Conservation (phyloP, 495 filamentous ascomycete species). For the Hypoxylon lenormandii region DNA sequence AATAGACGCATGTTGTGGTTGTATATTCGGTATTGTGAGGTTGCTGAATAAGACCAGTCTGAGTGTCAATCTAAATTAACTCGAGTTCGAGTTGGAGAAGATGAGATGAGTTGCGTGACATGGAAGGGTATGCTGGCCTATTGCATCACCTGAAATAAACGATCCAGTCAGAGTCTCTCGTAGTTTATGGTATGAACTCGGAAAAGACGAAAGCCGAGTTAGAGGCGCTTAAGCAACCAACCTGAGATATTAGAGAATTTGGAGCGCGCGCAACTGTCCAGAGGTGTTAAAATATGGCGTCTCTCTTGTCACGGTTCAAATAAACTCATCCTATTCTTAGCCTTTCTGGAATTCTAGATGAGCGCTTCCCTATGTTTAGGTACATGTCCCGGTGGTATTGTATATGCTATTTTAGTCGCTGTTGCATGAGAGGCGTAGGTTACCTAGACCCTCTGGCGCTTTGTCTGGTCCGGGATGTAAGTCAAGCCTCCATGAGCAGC, state of each 20-base stretch:
- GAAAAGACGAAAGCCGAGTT: constrained; percentile 20
- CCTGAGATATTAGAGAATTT: neutral
- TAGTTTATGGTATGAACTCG: constrained; percentile 12
- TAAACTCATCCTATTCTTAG: constrained; percentile 27
- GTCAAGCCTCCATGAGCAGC: too few relatives aligned
- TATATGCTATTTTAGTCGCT: neutral
- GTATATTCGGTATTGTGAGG: neutral
- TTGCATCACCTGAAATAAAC: constrained; percentile 31
- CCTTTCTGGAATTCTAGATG: neutral
- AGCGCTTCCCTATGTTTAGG: constrained; percentile 1
- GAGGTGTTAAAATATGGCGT: neutral
- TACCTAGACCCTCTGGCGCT: too few relatives aligned
- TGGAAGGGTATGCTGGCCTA: constrained; percentile 19
- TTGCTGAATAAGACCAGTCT: constrained; percentile 19
- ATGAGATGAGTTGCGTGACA: constrained; percentile 15
- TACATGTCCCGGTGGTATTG: neutral
- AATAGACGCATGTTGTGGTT: constrained; percentile 2
- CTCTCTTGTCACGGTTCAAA: constrained; percentile 2
- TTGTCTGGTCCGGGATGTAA: too few relatives aligned
- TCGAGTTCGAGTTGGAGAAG: neutral
- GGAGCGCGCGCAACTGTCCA: neutral
- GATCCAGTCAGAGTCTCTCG: constrained; percentile 25
- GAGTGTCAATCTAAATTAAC: constrained; percentile 11
- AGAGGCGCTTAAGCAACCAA: constrained; percentile 36
- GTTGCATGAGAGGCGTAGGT: too few relatives aligned